Base-by-base conservation (phyloP, 2,329 filamentous ascomycete species). In the Aspergillus fischeri region DNA sequence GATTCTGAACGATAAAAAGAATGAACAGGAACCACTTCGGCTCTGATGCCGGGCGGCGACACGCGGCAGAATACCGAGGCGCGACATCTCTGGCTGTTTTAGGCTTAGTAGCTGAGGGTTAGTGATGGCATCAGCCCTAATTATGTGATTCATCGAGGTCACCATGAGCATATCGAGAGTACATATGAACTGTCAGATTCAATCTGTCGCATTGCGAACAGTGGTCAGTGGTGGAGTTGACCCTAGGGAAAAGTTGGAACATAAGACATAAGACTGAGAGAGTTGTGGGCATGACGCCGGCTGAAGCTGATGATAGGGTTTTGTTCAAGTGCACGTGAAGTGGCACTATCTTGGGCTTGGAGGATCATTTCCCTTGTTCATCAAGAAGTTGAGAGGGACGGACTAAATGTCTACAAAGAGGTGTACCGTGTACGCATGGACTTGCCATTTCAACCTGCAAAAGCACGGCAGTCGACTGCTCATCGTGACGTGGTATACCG, bases 21-120 rank as follows among this genome's bases (percentile, higher is more conserved):
- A 52, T 49, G 54, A 54, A 42, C 29, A 52, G 52, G 54, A 57
- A 54, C 57, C 58, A 63, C 56, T 62, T 55, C 55, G 56, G 58
- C 55, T 54, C 49, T 53, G 55, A 60, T 57, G 59, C 52, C 41
- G 61, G 63, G 70, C 69, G 69, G 70, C 59, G 51, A 65, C 58
- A 64, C 59, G 56, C 64, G 70, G 70, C 70, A 73, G 65, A 73
- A 73, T 64, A 44, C 49, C 48, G 38, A 49, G 44, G 62, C 65
- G 64, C 66, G 64, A 67, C 58, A 65, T 65, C 62, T 54, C 49
- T 51, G 51, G 27, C 60, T 55, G 55, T 38, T 53, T 65, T 47
- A 29, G 61, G 65, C 25, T 51, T 56, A 53, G 50, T 35, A 9
- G 27, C 27, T 8, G 29, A 32, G 10, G 27, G 11, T 11, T 9